A percentile compares a stretch with the other conserved stretches of the same genome.
phyloP scores from a whole-genome alignment of 1,139 yeast genomes.

The Kazachstania sp. region DNA sequence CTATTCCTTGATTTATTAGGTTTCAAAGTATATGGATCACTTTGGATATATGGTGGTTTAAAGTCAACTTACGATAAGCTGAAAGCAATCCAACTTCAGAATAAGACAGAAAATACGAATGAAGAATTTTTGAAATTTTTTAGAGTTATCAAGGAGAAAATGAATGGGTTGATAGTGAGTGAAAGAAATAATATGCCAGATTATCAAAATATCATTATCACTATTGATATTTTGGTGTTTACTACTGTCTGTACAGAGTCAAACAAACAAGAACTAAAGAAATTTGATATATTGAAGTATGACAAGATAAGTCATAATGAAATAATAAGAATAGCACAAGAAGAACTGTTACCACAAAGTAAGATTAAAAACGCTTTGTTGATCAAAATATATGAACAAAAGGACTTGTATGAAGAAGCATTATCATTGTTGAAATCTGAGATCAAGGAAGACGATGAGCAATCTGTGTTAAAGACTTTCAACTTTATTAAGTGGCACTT shows the following conservation, averaged over 20 bases:
- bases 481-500: slow-evolving; percentile 10
- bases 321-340: slow-evolving; percentile 12
- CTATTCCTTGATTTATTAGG: slow-evolving; percentile 22
- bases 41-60: slow-evolving; percentile 29
- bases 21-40: slow-evolving; percentile 22
- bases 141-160: slow-evolving; percentile 7
- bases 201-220: slow-evolving; percentile 14
- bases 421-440: slow-evolving; percentile 13
- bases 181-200: slow-evolving; percentile 11
- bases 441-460: neutral
- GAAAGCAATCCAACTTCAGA: slow-evolving; percentile 22
- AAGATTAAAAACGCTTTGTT: slow-evolving; percentile 9
- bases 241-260: neutral
- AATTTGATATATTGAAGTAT: slow-evolving; percentile 14
- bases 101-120: slow-evolving; percentile 15
- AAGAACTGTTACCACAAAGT: slow-evolving; percentile 5
- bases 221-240: slow-evolving; percentile 18
- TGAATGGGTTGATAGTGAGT: neutral
- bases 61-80: slow-evolving; percentile 16
- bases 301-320: slow-evolving; percentile 17
- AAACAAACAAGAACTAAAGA: neutral
- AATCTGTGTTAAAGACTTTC: slow-evolving; percentile 7
- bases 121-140: slow-evolving; percentile 3
- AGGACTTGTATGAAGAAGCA: slow-evolving; percentile 10
- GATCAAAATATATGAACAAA: slow-evolving; percentile 14